phyloP scores from a whole-genome alignment of 306 rosid genomes.

The Inga laurina region DNA sequence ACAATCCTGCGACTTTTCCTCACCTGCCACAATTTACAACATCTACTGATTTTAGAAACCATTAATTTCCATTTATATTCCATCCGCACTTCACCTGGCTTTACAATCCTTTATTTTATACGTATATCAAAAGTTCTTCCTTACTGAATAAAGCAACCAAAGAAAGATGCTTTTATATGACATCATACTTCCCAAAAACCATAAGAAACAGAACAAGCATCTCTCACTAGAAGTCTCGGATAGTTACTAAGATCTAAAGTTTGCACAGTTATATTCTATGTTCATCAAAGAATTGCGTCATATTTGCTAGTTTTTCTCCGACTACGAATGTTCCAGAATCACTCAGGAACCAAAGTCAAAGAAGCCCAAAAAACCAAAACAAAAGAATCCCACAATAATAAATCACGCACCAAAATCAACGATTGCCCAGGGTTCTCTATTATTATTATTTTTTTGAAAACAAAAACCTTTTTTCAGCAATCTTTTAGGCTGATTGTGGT shows the following conservation, averaged over 20 bases:
- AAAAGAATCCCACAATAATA: too few species aligned
- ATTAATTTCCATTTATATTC: background rate
- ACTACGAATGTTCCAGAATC: background rate
- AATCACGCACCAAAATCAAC: too few species aligned
- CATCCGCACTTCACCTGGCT: background rate
- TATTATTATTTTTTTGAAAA: too few species aligned
- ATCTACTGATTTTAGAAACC: background rate
- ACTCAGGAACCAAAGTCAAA: too few species aligned
- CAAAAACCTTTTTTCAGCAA: too few species aligned
- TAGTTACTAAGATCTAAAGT: background rate
- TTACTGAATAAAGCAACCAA: background rate
- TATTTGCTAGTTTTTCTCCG: background rate
- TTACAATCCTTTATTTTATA: too few species aligned
- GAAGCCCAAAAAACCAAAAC: too few species aligned
- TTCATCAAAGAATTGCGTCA: background rate
- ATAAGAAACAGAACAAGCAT: background rate
- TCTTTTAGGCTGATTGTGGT: too few species aligned
- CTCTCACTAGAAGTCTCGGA: background rate
- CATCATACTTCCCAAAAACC: background rate
- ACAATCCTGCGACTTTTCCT: constrained; percentile 21
- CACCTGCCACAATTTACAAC: constrained; percentile 7
- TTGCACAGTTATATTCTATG: background rate
- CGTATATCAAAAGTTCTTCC: too few species aligned
- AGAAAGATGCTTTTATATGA: background rate
- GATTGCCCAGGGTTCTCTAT: too few species aligned